Evolutionary conservation across 1,284 basidiomycete genomes (phyloP), one percentile per base, ranked within the genome.

Genomic region (Ceratorhiza oryzae-sativae): DNA sequence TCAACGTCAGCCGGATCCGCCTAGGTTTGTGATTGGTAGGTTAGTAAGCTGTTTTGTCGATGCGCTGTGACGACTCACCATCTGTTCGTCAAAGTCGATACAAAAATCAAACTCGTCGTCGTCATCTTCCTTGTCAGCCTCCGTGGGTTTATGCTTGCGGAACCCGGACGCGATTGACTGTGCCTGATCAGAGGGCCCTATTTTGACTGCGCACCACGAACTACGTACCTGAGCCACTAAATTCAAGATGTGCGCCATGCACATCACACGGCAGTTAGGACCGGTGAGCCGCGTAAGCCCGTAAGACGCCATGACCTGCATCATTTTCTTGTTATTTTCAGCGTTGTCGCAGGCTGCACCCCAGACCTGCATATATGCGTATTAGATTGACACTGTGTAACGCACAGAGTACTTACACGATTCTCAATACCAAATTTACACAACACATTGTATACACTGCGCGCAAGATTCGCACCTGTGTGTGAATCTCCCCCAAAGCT

Each of bases 171-270:
- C 27, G 25, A 53, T 30, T 2, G 25, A 23, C 49, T 53, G 20
- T 51, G 48, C 20, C 12, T 2, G 27, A 12, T 30, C 12, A 30
- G 27, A 13, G 15, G 6, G 25, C 25, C 5, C 3, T 25, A 3
- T 25, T 23, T 53, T 53, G 27, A 49, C n/a, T 23, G n/a, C 20
- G 3, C 18, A 23, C 13, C n/a, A 56, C 5, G 15, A 20, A 30
- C 2, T 6, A 60, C 23, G 41, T 62, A 62, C 42, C 42, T 62
- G 41, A 18, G 45, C 41, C 12, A 12, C 20, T 1, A 48, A 20
- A 27, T 62, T 62, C n/a, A 62, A 27, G 10, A 62, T 20, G 23
- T 62, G 59, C 8, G 48, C 13, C 15, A 62, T n/a, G 42, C 59
- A 62, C 13, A 23, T 5, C 5, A 62, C 27, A 6, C 42, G 41